phyloP scores from a whole-genome alignment of 805 yeast species.

The Phaffomyces opuntiae region DNA sequence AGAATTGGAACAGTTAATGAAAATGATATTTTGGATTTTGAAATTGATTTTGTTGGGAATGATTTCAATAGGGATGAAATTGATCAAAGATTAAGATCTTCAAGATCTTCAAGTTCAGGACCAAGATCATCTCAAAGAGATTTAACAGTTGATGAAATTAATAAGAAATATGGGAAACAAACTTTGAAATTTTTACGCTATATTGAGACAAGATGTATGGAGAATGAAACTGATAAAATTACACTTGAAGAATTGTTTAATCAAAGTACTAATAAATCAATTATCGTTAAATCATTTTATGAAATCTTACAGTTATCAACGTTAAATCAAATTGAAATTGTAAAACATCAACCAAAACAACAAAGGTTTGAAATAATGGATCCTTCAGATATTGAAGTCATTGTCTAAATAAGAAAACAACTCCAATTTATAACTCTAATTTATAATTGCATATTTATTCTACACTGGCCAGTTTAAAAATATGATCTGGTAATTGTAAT shows the following conservation, averaged over 20 bases:
- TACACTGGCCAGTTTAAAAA: no score
- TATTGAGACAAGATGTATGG: constrained; percentile 14
- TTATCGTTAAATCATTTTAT: constrained; percentile 21
- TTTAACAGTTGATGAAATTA: constrained; percentile 2
- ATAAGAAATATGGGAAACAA: constrained; percentile 8
- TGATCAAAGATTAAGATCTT: not conserved
- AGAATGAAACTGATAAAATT: constrained; percentile 2
- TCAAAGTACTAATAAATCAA: constrained; percentile 5
- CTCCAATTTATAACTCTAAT: not conserved
- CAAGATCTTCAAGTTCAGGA: not conserved
- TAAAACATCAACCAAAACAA: not conserved
- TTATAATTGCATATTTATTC: no score
- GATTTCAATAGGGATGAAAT: not conserved
- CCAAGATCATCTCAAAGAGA: not conserved
- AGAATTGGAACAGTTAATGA: constrained; percentile 14
- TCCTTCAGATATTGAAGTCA: constrained; percentile 9
- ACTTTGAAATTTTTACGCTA: constrained; percentile 18
- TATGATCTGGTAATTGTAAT: no score
- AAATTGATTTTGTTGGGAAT: constrained; percentile 4
- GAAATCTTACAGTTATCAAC: constrained; percentile 22
- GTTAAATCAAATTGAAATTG: constrained; percentile 11
- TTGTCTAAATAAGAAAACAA: not conserved
- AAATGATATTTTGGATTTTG: constrained; percentile 9
- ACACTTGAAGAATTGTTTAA: constrained; percentile 15
- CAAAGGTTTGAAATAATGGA: constrained; percentile 6